Evolutionary conservation across 1,139 yeast species (phyloP).

Genomic region (Geotrichum klebahnii): DNA sequence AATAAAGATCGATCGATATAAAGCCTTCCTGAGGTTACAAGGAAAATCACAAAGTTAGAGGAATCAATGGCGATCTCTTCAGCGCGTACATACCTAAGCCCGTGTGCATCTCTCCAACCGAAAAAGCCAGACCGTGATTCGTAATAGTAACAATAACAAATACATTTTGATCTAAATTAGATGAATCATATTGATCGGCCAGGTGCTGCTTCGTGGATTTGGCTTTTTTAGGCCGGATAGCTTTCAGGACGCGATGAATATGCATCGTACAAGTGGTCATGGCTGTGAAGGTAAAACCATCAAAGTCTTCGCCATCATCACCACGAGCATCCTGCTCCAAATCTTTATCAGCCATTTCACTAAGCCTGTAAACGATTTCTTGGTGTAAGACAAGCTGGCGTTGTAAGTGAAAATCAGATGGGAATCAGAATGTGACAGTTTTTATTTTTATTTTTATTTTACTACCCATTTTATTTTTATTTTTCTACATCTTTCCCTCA

Average conservation of each 20-base stretch:
- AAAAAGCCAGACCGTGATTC: slow-evolving; percentile 33
- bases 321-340: background rate
- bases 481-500: no score
- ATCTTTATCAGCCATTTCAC: background rate
- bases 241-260: slow-evolving; percentile 30
- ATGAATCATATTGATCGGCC: background rate
- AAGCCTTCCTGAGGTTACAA: background rate
- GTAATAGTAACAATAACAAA: slow-evolving; percentile 27
- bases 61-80: slow-evolving; percentile 10
- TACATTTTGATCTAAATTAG: background rate
- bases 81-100: slow-evolving; percentile 29
- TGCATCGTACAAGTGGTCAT: slow-evolving; percentile 33
- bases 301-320: slow-evolving; percentile 7
- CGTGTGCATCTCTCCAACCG: slow-evolving; percentile 32
- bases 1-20: slow-evolving; percentile 8
- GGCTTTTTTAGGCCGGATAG: slow-evolving; percentile 29
- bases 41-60: background rate
- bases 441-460: no score
- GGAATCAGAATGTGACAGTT: no score
- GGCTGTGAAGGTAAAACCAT: slow-evolving; percentile 28
- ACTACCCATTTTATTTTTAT: no score
- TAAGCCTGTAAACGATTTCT: background rate
- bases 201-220: slow-evolving; percentile 9
- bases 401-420: no score
- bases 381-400: background rate